These are phyloP conservation scores for Pittosporum tobira DNA, from an alignment of 129 eudicot species.

Conservation along the genomic window DNA sequence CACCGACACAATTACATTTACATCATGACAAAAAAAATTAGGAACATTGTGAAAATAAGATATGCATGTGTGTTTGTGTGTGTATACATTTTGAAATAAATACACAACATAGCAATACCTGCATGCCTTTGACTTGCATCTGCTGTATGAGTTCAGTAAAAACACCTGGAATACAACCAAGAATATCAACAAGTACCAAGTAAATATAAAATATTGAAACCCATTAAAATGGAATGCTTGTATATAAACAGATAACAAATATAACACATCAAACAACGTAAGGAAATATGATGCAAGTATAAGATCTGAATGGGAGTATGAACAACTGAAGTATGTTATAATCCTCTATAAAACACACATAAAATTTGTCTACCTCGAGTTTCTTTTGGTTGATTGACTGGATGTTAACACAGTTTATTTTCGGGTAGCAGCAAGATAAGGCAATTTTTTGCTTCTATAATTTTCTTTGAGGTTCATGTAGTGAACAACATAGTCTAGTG, in stretches of 20 bases:
- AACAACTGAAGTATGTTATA: background rate
- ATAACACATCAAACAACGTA: background rate
- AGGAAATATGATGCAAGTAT: background rate
- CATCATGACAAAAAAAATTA: background rate
- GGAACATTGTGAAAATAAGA: background rate
- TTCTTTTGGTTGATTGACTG: no score
- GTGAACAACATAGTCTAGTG: no score
- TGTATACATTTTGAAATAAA: no score
- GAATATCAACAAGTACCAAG: constrained; percentile 3
- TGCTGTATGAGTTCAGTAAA: constrained; percentile 97
- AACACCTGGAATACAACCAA: constrained; percentile 54
- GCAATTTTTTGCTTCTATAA: no score
- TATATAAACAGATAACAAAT: background rate
- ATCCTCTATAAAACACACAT: background rate
- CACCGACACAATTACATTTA: background rate
- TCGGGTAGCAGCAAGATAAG: no score
- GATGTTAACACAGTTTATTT: no score
- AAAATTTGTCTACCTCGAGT: background rate
- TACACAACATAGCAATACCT: constrained; percentile 37
- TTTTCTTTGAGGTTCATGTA: no score
- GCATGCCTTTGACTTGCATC: constrained; percentile 98
- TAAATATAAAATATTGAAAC: background rate
- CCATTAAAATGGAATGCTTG: background rate
- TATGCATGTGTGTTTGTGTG: no score
- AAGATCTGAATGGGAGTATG: background rate